Base-by-base conservation (phyloP, 768 basidiomycete species). In the Hemileccinum rubropunctum region DNA sequence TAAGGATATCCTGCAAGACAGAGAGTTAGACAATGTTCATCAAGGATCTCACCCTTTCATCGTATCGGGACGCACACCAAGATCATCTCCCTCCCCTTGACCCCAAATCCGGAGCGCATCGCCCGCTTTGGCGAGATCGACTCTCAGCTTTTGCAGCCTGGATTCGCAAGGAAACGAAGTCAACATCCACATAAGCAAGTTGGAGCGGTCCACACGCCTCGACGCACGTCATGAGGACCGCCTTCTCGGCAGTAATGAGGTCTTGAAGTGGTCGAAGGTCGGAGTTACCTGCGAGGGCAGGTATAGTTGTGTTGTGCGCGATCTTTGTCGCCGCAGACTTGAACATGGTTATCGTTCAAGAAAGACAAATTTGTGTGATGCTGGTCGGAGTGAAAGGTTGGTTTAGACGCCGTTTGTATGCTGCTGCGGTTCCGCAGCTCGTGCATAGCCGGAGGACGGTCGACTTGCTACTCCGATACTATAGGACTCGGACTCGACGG, bases 211-310 rank as follows among this genome's bases (percentile, higher is more conserved):
- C 26, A 46, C 34, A 27, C 47, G 47, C 23, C 13, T 11, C 13
- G 41, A 75, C 84, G 59, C 58, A 92, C 90, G 87, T 79, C 42
- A 76, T 70, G 27, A 95, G 74, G 8, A 95, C 83, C 7, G 78
- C 71, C 72, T 98, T 98, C 70, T 97, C 93, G 1, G 88, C 81
- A 2, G 82, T 86, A 48, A 98, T 98, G 54, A 95, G 76, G 61
- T 94, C 92, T 63, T 97, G 93, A 8, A 97, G 72, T 0, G 84
- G 81, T 23, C 86, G 73, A 4, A 94, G 70, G 64, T 95, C 93
- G 59, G 84, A 82, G 65, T 91, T 93, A 1, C 80, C 79, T 15
- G 74, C 72, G 10, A 91, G 68, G 0, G 82, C 75, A 37, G 92
- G 87, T 6, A 94, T 73, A 4, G 89, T 87, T 1, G 91, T 84